Evolutionary conservation across 2,329 filamentous ascomycete genomes (phyloP).

Genomic region (Calonectria honghensis): DNA sequence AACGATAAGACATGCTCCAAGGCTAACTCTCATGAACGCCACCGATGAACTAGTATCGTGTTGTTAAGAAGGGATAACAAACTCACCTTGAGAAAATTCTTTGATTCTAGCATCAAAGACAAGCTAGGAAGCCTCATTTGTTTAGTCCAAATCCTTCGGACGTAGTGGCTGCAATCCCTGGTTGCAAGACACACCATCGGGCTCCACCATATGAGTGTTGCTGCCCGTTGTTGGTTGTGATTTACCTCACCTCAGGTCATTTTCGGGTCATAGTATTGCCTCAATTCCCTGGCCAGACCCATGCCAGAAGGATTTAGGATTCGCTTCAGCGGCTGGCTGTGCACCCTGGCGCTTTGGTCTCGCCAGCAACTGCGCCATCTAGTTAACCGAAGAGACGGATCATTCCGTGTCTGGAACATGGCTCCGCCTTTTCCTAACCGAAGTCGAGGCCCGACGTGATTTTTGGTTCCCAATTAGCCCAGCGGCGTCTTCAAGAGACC

Average conservation of each 20-base stretch:
- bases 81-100: background rate
- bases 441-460: background rate
- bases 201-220: slow-evolving; percentile 1
- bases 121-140: background rate
- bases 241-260: background rate
- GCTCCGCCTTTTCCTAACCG: background rate
- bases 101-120: background rate
- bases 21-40: background rate
- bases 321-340: background rate
- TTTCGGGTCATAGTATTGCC: background rate
- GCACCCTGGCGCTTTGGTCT: background rate
- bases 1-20: background rate
- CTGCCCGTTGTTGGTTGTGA: background rate
- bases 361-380: background rate
- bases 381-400: background rate
- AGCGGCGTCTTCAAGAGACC: background rate
- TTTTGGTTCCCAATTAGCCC: background rate
- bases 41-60: background rate
- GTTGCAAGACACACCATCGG: background rate
- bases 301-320: background rate
- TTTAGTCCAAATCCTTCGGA: background rate
- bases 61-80: background rate
- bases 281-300: background rate
- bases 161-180: background rate
- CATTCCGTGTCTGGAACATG: background rate